phyloP scores from a whole-genome alignment of 176 grass and related monocot species.

The Tuctoria greenei region DNA sequence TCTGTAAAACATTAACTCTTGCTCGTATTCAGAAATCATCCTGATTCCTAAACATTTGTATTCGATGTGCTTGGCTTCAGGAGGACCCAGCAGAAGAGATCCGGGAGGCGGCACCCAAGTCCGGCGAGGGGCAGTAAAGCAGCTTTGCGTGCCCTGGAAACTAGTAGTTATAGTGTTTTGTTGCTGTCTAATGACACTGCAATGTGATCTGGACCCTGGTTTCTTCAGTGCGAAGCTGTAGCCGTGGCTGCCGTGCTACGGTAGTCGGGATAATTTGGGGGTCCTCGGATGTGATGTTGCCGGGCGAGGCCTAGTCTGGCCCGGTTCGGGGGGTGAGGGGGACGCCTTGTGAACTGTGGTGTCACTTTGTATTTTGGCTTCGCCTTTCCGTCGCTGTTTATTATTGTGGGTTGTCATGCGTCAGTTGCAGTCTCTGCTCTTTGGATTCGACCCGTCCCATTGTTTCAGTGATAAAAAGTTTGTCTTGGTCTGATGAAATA shows the following conservation, averaged over 20 bases:
- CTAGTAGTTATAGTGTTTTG: constrained; percentile 48
- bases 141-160: constrained; percentile 42
- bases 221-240: constrained; percentile 27
- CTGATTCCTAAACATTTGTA: neutral
- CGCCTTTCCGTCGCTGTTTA: constrained; percentile 25
- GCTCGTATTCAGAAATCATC: neutral
- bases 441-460: neutral
- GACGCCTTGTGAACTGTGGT: constrained; percentile 24
- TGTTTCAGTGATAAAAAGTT: neutral
- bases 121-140: constrained; percentile 48
- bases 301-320: neutral
- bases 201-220: constrained; percentile 47
- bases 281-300: constrained; percentile 21
- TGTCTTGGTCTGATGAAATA: neutral
- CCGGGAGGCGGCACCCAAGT: constrained; percentile 48
- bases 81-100: constrained; percentile 54
- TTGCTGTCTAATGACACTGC: constrained; percentile 46
- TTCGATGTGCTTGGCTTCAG: constrained; percentile 5
- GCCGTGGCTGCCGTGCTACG: constrained; percentile 35
- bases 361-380: constrained; percentile 25
- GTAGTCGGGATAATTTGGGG: constrained; percentile 33
- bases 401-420: constrained; percentile 21
- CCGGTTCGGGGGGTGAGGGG: constrained; percentile 19
- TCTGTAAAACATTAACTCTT: neutral
- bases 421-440: constrained; percentile 13